Conservation (phyloP, 2,329 filamentous ascomycete species). For the Aspergillus ruber region DNA sequence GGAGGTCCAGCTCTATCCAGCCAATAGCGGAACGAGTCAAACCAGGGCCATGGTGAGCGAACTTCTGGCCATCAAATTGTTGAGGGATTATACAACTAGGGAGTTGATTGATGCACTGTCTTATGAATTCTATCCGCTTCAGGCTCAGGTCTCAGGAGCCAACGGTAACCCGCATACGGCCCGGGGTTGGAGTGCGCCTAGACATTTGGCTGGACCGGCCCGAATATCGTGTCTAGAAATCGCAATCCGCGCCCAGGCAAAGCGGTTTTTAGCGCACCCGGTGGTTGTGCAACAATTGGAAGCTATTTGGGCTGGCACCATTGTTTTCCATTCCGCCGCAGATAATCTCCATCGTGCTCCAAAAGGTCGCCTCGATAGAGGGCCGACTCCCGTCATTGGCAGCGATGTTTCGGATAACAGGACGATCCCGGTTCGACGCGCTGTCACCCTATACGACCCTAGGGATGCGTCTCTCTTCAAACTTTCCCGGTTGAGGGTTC, state of each 20-base stretch:
- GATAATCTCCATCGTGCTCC: slow-evolving; percentile 70
- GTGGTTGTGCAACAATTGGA: slow-evolving; percentile 92
- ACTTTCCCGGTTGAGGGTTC: slow-evolving; percentile 80
- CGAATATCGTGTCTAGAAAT: slow-evolving; percentile 88
- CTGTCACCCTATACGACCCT: slow-evolving; percentile 83
- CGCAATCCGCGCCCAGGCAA: slow-evolving; percentile 85
- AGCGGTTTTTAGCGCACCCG: slow-evolving; percentile 85
- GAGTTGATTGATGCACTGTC: slow-evolving; percentile 91
- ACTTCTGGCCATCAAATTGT: slow-evolving; percentile 76
- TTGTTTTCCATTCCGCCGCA: slow-evolving; percentile 85
- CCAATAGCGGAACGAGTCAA: slow-evolving; percentile 73
- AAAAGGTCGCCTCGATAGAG: slow-evolving; percentile 20
- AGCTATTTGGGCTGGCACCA: slow-evolving; percentile 92
- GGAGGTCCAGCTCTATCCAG: slow-evolving; percentile 73
- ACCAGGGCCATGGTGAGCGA: slow-evolving; percentile 87
- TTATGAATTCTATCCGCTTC: slow-evolving; percentile 90
- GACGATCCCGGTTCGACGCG: slow-evolving; percentile 48
- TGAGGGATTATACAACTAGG: slow-evolving; percentile 82
- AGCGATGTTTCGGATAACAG: slow-evolving; percentile 8
- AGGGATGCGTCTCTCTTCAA: slow-evolving; percentile 87
- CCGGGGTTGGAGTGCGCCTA: slow-evolving; percentile 30
- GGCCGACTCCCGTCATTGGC: slow-evolving; percentile 20
- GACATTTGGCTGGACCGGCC: slow-evolving; percentile 53
- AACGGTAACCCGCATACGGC: slow-evolving; percentile 28
- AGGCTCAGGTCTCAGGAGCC: slow-evolving; percentile 59